Evolutionary conservation across 2,329 filamentous ascomycete genomes (phyloP).

Genomic region (Proliferodiscus dingleyae): DNA sequence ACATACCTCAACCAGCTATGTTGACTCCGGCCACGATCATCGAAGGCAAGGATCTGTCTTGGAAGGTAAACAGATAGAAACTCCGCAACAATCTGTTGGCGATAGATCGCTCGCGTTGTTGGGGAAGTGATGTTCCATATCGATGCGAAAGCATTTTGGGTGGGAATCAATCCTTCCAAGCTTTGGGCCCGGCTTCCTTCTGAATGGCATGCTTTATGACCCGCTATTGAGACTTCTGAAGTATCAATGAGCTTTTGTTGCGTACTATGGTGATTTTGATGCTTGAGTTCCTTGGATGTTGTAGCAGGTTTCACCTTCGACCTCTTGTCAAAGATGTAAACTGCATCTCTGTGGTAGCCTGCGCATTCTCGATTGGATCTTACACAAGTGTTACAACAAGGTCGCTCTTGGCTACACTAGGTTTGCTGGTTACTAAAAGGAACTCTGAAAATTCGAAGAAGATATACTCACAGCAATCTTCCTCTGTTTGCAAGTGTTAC

Average conservation of each 20-base stretch:
- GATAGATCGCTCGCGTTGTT: slow-evolving; percentile 13
- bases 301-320: slow-evolving; percentile 2
- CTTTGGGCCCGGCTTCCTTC: not conserved
- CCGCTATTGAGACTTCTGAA: no score
- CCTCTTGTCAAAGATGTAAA: slow-evolving; percentile 16
- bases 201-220: no score
- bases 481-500: slow-evolving; percentile 16
- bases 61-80: slow-evolving; percentile 27
- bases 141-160: slow-evolving; percentile 7
- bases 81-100: slow-evolving; percentile 28
- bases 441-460: not conserved
- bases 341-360: slow-evolving; percentile 17
- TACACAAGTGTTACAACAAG: slow-evolving; percentile 16
- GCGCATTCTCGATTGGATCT: slow-evolving; percentile 17
- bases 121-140: slow-evolving; percentile 9
- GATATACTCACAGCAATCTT: slow-evolving; percentile 12
- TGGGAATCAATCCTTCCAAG: slow-evolving; percentile 6
- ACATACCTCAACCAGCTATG: slow-evolving; percentile 22
- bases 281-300: not conserved
- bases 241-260: no score
- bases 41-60: no score
- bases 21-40: not conserved
- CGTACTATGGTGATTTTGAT: not conserved
- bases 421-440: not conserved
- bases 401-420: slow-evolving; percentile 20